Conservation (phyloP, 169 alveolate genomes). For the Hammondia hammondi region DNA sequence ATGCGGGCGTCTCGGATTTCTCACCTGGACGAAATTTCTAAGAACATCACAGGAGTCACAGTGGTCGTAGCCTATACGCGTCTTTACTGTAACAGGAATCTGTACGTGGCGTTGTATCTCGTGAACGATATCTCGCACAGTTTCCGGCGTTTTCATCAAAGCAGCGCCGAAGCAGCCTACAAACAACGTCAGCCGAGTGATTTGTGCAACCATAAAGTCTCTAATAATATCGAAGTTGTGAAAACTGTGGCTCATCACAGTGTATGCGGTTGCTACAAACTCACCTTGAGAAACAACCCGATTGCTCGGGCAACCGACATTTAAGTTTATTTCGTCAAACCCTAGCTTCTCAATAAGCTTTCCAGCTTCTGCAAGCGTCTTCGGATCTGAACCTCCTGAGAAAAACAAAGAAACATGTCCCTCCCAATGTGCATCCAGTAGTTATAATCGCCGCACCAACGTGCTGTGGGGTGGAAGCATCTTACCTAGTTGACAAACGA, state of each 20-base stretch:
- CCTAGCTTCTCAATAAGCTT: slow-evolving; percentile 87
- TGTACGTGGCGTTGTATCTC: slow-evolving; percentile 65
- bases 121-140: slow-evolving; percentile 86
- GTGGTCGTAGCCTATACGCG: slow-evolving; percentile 95
- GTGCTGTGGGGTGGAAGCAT: background rate
- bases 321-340: slow-evolving; percentile 93
- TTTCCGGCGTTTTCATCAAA: slow-evolving; percentile 92
- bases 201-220: background rate
- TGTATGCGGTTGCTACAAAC: slow-evolving; percentile 27
- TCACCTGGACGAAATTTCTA: slow-evolving; percentile 59
- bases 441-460: background rate
- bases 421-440: background rate
- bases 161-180: slow-evolving; percentile 96
- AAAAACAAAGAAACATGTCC: background rate
- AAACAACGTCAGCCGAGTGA: too few relatives aligned
- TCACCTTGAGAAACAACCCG: slow-evolving; percentile 88
- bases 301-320: slow-evolving; percentile 94
- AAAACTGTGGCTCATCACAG: background rate
- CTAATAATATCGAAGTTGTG: too few relatives aligned
- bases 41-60: slow-evolving; percentile 77
- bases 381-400: slow-evolving; percentile 89
- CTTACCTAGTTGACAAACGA: slow-evolving; percentile 93
- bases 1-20: background rate
- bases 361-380: slow-evolving; percentile 90
- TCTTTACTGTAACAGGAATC: slow-evolving; percentile 93